Percentiles rank a stretch among this genome's conserved stretches.
phyloP scores from a whole-genome alignment of 345 rosid genomes.

The Sisymbrium irio region DNA sequence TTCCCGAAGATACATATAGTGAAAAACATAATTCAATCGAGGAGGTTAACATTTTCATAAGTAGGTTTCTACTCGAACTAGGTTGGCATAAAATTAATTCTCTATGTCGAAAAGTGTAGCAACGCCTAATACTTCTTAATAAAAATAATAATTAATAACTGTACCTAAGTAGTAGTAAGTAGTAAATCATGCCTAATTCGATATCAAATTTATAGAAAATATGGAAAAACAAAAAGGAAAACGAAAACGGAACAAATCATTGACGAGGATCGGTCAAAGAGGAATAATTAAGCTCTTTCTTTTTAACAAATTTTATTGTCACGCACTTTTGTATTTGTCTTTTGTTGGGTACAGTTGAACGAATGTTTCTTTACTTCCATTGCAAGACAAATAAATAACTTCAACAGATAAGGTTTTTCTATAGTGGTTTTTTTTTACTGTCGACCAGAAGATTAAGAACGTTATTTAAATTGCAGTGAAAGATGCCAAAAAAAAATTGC shows the following conservation, averaged over 20 bases:
- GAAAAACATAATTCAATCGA: neutral
- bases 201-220: neutral
- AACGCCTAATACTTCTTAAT: neutral
- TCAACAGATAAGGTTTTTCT: neutral
- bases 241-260: slow-evolving; percentile 20
- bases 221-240: neutral
- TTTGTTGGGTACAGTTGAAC: slow-evolving; percentile 29
- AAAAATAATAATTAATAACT: neutral
- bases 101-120: neutral
- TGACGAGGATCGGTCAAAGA: slow-evolving; percentile 35
- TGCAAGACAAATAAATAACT: slow-evolving; percentile 23
- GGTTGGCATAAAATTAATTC: neutral
- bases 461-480: neutral
- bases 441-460: neutral
- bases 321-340: slow-evolving; percentile 35
- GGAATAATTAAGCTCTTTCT: slow-evolving; percentile 38
- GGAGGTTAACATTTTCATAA: neutral
- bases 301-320: slow-evolving; percentile 26
- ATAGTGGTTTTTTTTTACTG: neutral
- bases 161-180: neutral
- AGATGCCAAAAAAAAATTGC: no score
- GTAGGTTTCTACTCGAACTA: neutral
- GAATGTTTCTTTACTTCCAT: slow-evolving; percentile 38
- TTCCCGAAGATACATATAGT: neutral
- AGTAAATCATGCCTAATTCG: neutral